phyloP scores from a whole-genome alignment of 163 green algal species.

The Botryococcus braunii region DNA sequence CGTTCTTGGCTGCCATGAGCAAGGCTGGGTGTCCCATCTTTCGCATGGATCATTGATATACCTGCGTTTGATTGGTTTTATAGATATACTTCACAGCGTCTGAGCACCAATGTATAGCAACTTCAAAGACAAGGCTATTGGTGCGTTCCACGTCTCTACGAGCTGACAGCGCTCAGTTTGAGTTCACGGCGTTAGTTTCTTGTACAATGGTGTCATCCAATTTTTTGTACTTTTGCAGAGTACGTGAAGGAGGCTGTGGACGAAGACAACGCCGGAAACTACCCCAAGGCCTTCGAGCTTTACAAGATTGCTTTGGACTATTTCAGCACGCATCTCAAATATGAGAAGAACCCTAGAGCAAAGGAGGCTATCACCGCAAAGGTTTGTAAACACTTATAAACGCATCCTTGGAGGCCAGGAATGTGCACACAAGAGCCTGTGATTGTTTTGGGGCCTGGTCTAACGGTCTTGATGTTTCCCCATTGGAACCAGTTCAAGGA shows the following conservation, averaged over 20 bases:
- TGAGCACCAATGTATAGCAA: conserved; percentile 67
- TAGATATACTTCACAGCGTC: no score
- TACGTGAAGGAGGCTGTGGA: conserved; percentile 88
- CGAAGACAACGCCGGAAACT: conserved; percentile 85
- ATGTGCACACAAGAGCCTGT: no score
- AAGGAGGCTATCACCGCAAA: conserved; percentile 71
- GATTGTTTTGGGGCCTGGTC: no score
- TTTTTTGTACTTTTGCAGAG: conserved; percentile 36
- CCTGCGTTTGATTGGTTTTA: no score
- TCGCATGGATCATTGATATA: no score
- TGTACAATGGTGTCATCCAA: background rate
- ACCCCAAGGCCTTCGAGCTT: conserved; percentile 73
- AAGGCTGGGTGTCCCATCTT: no score
- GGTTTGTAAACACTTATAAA: no score
- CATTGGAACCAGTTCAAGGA: conserved; percentile 77
- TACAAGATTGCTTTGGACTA: conserved; percentile 89
- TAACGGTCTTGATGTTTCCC: no score
- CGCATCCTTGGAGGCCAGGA: no score
- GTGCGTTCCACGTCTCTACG: conserved; percentile 12
- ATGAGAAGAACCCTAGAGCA: conserved; percentile 90
- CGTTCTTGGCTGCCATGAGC: no score
- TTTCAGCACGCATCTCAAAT: conserved; percentile 92
- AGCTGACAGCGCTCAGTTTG: no score
- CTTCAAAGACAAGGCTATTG: conserved; percentile 72
- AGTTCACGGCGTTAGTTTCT: background rate